Evolutionary conservation across 176 grass and related monocot species (phyloP), one percentile per base, ranked within the genome.

Genomic region (Zea luxurians): DNA sequence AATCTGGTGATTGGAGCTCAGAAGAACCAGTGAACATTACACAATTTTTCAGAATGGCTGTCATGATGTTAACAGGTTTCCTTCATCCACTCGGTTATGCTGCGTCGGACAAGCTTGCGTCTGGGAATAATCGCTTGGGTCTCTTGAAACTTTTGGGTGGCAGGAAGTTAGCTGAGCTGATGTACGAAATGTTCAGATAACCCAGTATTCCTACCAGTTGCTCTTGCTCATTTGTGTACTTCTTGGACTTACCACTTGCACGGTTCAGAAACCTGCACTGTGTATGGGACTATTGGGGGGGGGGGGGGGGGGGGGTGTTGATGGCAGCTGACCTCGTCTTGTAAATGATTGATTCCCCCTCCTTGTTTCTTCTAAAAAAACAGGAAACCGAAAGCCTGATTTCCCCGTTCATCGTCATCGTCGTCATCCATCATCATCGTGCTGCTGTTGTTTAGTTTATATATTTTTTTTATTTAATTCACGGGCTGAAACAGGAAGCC

Each of bases 1-100:
- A 73, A 43, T 44, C 45, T 68, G 15, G 1, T 38, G 21, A 86
- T 59, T 40, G 36, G 68, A 65, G 74, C 61, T 13, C 1, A 75
- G 83, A 50, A 37, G 41, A 15, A 12, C 16, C 16, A 15, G 6
- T 41, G 3, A 66, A 54, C 0, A 42, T 12, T 58, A 16, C 13
- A 38, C 13, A 18, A 50, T 27, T 2, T 34, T 74, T 45, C 10
- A 74, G 37, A 13, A 8, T 17, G 4, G 34, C n/a, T 36, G 44
- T 45, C 8, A 35, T 65, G 42, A 35, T 52, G 12, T 8, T 78
- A 11, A 66, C 21, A 11, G 15, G 37, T 47, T 78, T 57, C 40
- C 7, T 17, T 41, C 55, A 53, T 18, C 45, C 4, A 57, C 62
- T 40, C 20, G 8, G 58, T 42, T 52, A 27, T 27, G 27, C 4